Evolutionary conservation across 73 alveolate genomes (phyloP).

Genomic region (Paramecium sonneborni): DNA sequence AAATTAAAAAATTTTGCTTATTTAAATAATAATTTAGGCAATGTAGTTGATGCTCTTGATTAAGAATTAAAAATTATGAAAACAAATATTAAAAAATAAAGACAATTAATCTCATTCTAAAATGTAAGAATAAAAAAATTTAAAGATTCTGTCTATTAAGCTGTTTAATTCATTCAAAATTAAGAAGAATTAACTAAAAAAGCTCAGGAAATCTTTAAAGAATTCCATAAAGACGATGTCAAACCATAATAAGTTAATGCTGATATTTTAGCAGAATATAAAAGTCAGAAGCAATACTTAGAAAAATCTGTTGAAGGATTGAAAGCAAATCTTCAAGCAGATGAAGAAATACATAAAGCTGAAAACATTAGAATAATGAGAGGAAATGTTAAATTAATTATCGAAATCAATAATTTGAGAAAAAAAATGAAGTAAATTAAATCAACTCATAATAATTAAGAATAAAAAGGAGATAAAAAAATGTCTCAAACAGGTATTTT

Average conservation of each 20-base stretch:
- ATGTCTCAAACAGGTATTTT: neutral
- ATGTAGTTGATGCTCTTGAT: conserved; percentile 86
- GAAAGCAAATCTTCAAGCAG: conserved; percentile 82
- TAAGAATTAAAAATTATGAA: conserved; percentile 85
- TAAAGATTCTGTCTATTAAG: conserved; percentile 65
- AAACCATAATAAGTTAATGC: conserved; percentile 80
- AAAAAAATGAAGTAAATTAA: conserved; percentile 79
- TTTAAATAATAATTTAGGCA: conserved; percentile 82
- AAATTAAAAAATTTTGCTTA: conserved; percentile 88
- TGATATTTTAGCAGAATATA: conserved; percentile 83
- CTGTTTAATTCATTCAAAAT: conserved; percentile 66
- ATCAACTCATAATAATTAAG: conserved; percentile 10
- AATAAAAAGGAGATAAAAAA: neutral
- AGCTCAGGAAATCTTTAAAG: conserved; percentile 78
- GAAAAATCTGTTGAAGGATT: conserved; percentile 85
- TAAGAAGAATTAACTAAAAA: conserved; percentile 73
- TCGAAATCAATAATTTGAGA: conserved; percentile 84
- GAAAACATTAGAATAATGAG: conserved; percentile 88
- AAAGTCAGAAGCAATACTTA: conserved; percentile 77
- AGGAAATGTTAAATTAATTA: conserved; percentile 82
- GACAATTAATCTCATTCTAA: conserved; percentile 72
- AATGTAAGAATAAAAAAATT: conserved; percentile 65
- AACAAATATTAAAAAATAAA: conserved; percentile 74
- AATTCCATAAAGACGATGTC: conserved; percentile 83
- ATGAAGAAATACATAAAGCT: conserved; percentile 82